Percentiles rank a stretch among this genome's conserved stretches.
phyloP scores from a whole-genome alignment of 768 basidiomycete species.

The Lactifluus hygrophoroides region DNA sequence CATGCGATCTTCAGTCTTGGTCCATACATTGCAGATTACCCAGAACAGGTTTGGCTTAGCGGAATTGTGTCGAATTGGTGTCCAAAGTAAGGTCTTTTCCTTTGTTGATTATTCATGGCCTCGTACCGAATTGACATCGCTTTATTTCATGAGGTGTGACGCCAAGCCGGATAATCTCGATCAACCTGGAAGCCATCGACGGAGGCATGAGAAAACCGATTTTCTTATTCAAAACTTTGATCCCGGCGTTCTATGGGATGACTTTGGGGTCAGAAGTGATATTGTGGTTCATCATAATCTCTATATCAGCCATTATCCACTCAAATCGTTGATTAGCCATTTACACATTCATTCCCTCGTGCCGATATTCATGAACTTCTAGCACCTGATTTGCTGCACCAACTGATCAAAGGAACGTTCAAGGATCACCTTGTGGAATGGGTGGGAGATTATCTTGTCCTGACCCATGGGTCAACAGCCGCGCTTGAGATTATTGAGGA shows the following conservation, averaged over 20 bases:
- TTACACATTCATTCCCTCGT: no score
- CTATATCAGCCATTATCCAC: no score
- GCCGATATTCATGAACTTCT: no score
- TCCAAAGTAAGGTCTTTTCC: slow-evolving; percentile 15
- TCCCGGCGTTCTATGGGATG: neutral
- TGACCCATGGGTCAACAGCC: slow-evolving; percentile 5
- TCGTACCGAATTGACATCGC: no score
- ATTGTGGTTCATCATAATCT: neutral
- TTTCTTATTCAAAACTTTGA: no score
- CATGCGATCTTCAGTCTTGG: slow-evolving; percentile 28
- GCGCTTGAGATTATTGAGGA: slow-evolving; percentile 24
- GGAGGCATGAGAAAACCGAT: no score
- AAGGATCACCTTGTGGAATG: slow-evolving; percentile 29
- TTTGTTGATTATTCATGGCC: neutral
- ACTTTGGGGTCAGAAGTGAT: neutral
- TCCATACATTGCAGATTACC: slow-evolving; percentile 34
- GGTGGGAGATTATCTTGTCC: slow-evolving; percentile 24
- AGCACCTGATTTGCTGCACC: no score
- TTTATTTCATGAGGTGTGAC: neutral
- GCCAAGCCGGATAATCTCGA: neutral
- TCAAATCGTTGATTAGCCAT: neutral
- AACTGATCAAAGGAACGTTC: no score
- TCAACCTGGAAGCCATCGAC: no score
- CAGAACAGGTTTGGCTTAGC: slow-evolving; percentile 29
- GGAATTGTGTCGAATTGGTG: slow-evolving; percentile 27